These are phyloP conservation scores for Coniochaeta prunicola DNA, from an alignment of 2,329 filamentous ascomycete genomes.

Conservation along the genomic window DNA sequence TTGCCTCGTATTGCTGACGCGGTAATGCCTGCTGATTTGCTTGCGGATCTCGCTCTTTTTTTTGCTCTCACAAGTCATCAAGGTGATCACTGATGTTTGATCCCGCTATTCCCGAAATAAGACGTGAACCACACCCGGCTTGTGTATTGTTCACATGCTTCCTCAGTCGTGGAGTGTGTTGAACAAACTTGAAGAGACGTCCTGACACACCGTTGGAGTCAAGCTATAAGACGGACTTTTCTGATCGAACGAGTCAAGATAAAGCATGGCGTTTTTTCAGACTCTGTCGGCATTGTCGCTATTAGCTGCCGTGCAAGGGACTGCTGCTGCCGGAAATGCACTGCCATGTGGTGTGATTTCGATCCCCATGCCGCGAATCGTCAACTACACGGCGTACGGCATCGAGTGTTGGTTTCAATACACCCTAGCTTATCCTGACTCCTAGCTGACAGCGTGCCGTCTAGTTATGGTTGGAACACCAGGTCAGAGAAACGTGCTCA, in stretches of 20 bases:
- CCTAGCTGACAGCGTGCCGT: not conserved
- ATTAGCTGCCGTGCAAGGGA: not conserved
- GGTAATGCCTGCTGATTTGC: not conserved
- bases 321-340: not conserved
- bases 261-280: too few relatives aligned
- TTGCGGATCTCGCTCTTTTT: too few relatives aligned
- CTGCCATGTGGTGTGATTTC: not conserved
- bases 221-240: too few relatives aligned
- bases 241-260: too few relatives aligned
- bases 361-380: not conserved
- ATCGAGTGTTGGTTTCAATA: not conserved
- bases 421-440: not conserved
- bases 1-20: not conserved
- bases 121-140: too few relatives aligned
- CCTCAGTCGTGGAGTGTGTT: too few relatives aligned
- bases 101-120: too few relatives aligned
- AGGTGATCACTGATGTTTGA: too few relatives aligned
- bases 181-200: too few relatives aligned
- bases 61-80: too few relatives aligned
- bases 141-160: too few relatives aligned
- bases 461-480: not conserved
- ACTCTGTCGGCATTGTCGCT: not conserved
- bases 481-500: not conserved
- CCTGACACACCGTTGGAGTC: too few relatives aligned
- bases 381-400: not conserved